Base-by-base conservation (phyloP, 164 flowering plant genomes). In the Chimonanthus salicifolius region DNA sequence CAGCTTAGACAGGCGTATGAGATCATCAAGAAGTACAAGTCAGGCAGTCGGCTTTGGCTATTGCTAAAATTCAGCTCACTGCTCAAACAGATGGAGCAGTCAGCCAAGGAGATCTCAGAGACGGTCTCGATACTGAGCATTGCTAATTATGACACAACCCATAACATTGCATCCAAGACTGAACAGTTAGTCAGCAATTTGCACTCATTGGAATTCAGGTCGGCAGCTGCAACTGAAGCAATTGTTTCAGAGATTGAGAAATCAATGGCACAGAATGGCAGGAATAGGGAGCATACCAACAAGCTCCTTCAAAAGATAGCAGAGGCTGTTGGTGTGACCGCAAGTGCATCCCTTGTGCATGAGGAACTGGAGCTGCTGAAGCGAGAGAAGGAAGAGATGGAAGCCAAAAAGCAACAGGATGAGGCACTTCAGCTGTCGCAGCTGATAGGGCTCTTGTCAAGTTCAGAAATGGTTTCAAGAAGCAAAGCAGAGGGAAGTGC, bases 341-440 rank as follows among this genome's bases (percentile, higher is more conserved):
- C 46, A 58, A 71, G 67, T 62, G 49, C 69, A 46, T 66, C 72
- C 4, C 65, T 67, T 2, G 74, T 67, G 44, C 49, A 43, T 67
- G 72, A 70, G 8, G 76, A 66, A 60, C 72, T 73, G 6, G 69
- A 33, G n/a, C 69, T 73, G 74, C 72, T 79, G 68, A 67, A 50
- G 64, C 72, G 54, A 15, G 79, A 75, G 58, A 79, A 76, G 68
- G 82, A 76, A 74, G 75, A 71, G 51, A 67, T 74, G 77, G 76
- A 79, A 62, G 77, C 67, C 9, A 74, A 76, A 70, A 76, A 74
- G 71, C 54, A 64, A 66, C 63, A 71, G 5, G 77, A 74, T 21
- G 79, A 79, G 62, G 78, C 76, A 47, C 67, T 79, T 63, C 77
- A 71, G 58, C 70, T 79, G 21, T 67, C 79, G 47, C 82, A 74